These are phyloP conservation scores for Globisporangium apiculatum DNA, from an alignment of 352 stramenopile genomes.

Conservation along the genomic window DNA sequence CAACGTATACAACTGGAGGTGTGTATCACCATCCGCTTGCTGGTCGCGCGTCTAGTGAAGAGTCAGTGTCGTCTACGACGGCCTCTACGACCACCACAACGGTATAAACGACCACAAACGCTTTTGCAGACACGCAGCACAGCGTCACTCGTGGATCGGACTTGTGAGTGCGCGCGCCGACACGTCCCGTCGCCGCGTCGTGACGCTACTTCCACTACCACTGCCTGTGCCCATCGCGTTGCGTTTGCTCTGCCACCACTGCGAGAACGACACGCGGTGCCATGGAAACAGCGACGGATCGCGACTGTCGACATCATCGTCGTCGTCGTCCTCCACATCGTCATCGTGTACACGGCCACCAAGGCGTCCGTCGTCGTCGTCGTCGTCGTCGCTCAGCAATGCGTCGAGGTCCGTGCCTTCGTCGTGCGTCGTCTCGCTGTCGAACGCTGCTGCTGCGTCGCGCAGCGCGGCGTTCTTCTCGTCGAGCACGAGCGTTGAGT, in stretches of 20 bases:
- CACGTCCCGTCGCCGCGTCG: conserved; percentile 10
- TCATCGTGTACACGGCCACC: conserved; percentile 21
- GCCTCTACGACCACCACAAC: too few species aligned
- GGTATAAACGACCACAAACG: background rate
- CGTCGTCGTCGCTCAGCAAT: conserved; percentile 67
- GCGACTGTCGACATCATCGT: background rate
- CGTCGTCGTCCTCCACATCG: conserved; percentile 13
- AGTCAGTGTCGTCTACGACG: too few species aligned
- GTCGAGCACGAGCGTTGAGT: conserved; percentile 62
- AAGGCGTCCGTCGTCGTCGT: conserved; percentile 15
- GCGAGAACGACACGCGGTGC: conserved; percentile 67
- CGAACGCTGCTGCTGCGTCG: conserved; percentile 17
- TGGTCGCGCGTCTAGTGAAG: too few species aligned
- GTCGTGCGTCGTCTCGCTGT: conserved; percentile 39
- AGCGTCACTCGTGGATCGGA: conserved; percentile 10
- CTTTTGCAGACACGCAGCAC: background rate
- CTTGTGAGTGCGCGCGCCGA: conserved; percentile 4
- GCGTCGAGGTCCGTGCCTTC: conserved; percentile 59
- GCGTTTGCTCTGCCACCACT: conserved; percentile 70
- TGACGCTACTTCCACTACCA: background rate
- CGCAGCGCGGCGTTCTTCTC: conserved; percentile 36
- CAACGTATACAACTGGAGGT: background rate
- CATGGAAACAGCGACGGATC: conserved; percentile 55
- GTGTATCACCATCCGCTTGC: background rate
- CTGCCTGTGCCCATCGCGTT: conserved; percentile 8